Evolutionary conservation across 257 asterid genomes (phyloP), one percentile per base, ranked within the genome.

Genomic region (Linaria vulgaris): DNA sequence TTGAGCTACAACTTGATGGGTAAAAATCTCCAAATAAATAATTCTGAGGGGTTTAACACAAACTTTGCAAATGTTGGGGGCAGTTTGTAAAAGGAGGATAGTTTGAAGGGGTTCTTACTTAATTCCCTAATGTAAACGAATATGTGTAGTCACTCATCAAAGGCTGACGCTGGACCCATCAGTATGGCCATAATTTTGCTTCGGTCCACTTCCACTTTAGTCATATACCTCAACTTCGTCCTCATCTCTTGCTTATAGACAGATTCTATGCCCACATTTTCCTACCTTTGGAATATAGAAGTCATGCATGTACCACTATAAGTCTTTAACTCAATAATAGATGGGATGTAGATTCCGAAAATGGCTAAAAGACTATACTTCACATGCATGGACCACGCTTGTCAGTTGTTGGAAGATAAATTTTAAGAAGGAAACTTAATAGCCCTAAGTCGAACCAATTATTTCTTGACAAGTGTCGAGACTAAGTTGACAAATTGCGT

Each of bases 201-300:
- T 24, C 14, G 5, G 14, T 30, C 45, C 61, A 56, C 47, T 34
- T 34, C 47, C 38, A 56, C n/a, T n/a, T n/a, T 27, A 41, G 17
- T 37, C 46, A 30, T 24, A 27, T n/a, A 37, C 20, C 6, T 17
- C 62, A 56, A 34, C 47, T 56, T 56, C 62, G 34, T 34, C 53
- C 53, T 48, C 44, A 15, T 27, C 43, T 27, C 22, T 27, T 13
- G 13, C 60, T 15, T 25, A 45, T 13, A 2, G 11, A 34, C 9
- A 34, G 19, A 60, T 60, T 43, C 54, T 41, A 60, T 60, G 43
- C 65, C 61, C 56, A 61, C 41, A 45, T n/a, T 47, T 5, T 46
- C 51, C 11, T 2, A 41, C 27, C 63, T 31, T 57, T 34, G 47
- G 43, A 11, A 20, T 27, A 25, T n/a, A n/a, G n/a, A n/a, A n/a